Percentiles rank a stretch among this genome's conserved stretches.
These are phyloP conservation scores for Luvunga scandens DNA, from an alignment of 345 rosid genomes.

Conservation along the genomic window DNA sequence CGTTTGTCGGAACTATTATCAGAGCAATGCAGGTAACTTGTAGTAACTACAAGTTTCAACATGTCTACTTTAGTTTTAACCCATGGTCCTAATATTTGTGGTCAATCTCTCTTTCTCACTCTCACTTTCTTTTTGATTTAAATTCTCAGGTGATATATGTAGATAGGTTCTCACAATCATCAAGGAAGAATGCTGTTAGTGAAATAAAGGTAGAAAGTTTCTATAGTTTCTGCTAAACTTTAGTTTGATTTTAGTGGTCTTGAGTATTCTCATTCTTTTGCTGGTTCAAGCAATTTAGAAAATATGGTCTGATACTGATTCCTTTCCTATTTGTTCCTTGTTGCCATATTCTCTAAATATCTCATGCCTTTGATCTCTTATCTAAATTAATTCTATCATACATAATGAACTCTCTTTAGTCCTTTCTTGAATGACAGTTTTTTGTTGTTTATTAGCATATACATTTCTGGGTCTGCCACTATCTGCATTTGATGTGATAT, in stretches of 20 bases:
- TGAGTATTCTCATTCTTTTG: not conserved
- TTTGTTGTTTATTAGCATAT: not conserved
- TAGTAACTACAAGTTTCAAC: not conserved
- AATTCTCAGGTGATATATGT: constrained; percentile 89
- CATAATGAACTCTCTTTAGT: not conserved
- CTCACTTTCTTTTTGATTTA: not conserved
- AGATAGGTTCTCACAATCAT: constrained; percentile 74
- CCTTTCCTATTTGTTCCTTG: not conserved
- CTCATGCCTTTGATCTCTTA: not conserved
- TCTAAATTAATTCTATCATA: not conserved
- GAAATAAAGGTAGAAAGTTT: constrained; percentile 92
- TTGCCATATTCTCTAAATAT: not conserved
- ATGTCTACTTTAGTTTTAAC: not conserved
- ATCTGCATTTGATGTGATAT: not conserved
- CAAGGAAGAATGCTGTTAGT: constrained; percentile 82
- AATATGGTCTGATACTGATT: not conserved
- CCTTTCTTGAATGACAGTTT: not conserved
- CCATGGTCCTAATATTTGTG: not conserved
- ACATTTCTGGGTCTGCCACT: not conserved
- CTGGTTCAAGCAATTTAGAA: not conserved
- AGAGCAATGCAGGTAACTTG: constrained; percentile 91
- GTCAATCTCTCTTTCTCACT: too few relatives aligned
- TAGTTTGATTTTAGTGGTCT: not conserved
- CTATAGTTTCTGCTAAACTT: constrained; percentile 18
- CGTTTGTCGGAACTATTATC: constrained; percentile 93